These are phyloP conservation scores for Gastrolobium villosum DNA, from an alignment of 306 rosid species.

Conservation along the genomic window DNA sequence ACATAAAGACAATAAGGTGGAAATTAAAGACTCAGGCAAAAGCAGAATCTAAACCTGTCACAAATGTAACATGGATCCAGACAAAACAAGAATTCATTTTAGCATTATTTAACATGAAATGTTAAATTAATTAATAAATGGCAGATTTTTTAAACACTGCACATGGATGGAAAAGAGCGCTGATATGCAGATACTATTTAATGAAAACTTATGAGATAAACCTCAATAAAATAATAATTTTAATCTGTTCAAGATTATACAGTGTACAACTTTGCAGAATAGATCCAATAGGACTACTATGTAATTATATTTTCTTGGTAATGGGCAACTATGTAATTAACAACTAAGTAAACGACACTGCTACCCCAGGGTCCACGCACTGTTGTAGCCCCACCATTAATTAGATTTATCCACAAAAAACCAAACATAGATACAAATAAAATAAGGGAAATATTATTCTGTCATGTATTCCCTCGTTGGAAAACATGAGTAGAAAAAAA, in stretches of 20 bases:
- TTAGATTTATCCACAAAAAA: constrained; percentile 38
- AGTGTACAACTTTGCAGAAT: constrained; percentile 8
- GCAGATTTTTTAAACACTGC: constrained; percentile 27
- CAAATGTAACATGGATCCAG: constrained; percentile 24
- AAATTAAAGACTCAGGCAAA: not conserved
- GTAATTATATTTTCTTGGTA: not conserved
- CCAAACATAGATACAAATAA: constrained; percentile 40
- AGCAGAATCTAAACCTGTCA: not conserved
- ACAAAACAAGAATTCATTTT: constrained; percentile 2
- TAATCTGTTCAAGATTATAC: constrained; percentile 3
- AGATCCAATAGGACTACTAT: not conserved
- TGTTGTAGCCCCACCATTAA: constrained; percentile 47
- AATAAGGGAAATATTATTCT: not conserved
- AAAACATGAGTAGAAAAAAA: not conserved
- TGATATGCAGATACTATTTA: not conserved
- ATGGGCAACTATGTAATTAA: not conserved
- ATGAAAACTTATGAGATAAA: constrained; percentile 24
- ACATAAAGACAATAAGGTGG: not conserved
- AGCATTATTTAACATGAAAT: not conserved
- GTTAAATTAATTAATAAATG: constrained; percentile 9
- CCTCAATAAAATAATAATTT: constrained; percentile 8
- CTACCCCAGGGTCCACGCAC: constrained; percentile 26
- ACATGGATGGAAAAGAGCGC: constrained; percentile 1
- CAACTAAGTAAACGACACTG: not conserved
- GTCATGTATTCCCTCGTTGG: not conserved